Conservation (phyloP, 139 green algal genomes). For the Chlamydomonas schloesseri region DNA sequence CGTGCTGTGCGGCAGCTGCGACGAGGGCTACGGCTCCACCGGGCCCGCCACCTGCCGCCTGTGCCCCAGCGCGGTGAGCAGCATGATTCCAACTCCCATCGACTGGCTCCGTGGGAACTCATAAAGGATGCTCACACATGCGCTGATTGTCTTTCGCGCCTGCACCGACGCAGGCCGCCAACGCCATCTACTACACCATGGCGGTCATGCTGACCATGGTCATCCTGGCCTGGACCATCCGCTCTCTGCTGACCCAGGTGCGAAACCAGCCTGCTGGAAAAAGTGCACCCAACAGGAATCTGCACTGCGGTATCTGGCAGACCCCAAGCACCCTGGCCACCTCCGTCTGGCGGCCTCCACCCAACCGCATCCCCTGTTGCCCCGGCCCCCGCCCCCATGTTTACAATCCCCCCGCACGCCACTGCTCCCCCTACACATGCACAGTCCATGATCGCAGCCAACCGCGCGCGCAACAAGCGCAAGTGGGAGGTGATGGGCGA, state of each 20-base stretch:
- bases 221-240: constrained; percentile 25
- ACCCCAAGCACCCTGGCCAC: too few species aligned
- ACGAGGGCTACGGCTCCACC: constrained; percentile 9
- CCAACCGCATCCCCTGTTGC: too few species aligned
- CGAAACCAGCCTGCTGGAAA: not conserved
- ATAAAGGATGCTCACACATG: too few species aligned
- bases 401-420: not conserved
- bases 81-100: too few species aligned
- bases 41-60: not conserved
- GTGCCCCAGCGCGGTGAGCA: not conserved
- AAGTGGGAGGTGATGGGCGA: constrained; percentile 13
- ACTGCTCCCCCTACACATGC: not conserved
- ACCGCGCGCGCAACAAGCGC: not conserved
- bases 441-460: not conserved
- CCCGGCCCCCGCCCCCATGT: too few species aligned
- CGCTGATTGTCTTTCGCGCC: too few species aligned
- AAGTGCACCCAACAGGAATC: too few species aligned
- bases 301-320: too few species aligned
- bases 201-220: not conserved
- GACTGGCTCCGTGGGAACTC: too few species aligned
- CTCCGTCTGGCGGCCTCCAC: too few species aligned
- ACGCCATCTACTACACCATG: not conserved
- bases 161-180: not conserved
- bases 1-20: constrained; percentile 35
- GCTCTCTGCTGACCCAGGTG: constrained; percentile 12